A percentile compares a stretch with the other conserved stretches of the same genome.
These are phyloP conservation scores for Speleostelium caveatum DNA, from an alignment of 78 protist genomes.

Conservation along the genomic window DNA sequence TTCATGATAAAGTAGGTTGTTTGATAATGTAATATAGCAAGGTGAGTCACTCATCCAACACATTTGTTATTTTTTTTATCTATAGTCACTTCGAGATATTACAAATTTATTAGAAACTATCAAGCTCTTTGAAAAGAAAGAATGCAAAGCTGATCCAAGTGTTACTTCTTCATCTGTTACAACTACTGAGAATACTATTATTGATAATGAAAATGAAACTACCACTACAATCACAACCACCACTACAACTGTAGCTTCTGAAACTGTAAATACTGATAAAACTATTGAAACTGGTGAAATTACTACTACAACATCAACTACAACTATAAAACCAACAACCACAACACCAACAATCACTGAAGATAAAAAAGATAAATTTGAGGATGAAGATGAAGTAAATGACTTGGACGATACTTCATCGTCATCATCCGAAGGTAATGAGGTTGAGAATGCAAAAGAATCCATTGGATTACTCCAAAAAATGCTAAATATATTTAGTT, in stretches of 20 bases:
- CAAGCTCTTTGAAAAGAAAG: not conserved
- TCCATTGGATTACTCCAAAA: slow-evolving; percentile 3
- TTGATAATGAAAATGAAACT: not conserved
- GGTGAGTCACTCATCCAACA: not conserved
- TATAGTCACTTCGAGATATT: not conserved
- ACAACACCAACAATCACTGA: not conserved
- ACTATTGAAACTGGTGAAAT: not conserved
- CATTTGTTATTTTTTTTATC: not conserved
- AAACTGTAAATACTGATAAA: not conserved
- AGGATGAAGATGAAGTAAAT: not conserved
- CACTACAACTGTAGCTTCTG: not conserved
- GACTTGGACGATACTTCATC: not conserved
- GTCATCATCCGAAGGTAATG: not conserved
- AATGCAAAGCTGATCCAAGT: not conserved
- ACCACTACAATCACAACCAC: not conserved
- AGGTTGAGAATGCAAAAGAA: not conserved
- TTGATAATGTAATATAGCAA: not conserved
- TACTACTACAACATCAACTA: not conserved
- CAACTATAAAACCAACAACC: not conserved
- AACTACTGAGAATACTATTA: too few species aligned
- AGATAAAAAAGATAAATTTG: not conserved
- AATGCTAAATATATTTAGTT: slow-evolving; percentile 13
- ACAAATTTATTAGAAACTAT: not conserved
- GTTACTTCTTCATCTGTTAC: not conserved
- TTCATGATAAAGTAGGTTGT: slow-evolving; percentile 6